These are phyloP conservation scores for Globisporangium cystogenes DNA, from an alignment of 352 stramenopile species.

Conservation along the genomic window DNA sequence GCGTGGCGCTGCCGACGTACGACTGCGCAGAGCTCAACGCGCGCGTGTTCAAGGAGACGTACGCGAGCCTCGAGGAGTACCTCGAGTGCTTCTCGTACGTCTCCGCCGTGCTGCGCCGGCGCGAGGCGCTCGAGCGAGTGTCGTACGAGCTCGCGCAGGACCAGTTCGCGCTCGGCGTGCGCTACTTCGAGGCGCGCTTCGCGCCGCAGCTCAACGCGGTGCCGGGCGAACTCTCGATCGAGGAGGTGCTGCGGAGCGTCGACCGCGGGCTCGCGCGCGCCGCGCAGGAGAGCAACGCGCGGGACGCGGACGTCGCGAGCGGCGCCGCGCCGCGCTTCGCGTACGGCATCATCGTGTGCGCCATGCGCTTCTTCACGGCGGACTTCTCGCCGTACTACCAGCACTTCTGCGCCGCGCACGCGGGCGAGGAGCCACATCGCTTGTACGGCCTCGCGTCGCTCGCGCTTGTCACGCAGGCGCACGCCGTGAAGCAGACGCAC, in stretches of 20 bases:
- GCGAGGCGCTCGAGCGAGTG: conserved; percentile 69
- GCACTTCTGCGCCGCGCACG: conserved; percentile 80
- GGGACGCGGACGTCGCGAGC: conserved; percentile 36
- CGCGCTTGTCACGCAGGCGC: conserved; percentile 74
- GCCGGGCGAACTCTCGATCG: conserved; percentile 52
- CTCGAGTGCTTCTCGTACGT: conserved; percentile 81
- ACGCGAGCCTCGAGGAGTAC: conserved; percentile 80
- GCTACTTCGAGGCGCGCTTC: conserved; percentile 87
- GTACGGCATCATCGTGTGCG: conserved; percentile 88
- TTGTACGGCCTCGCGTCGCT: conserved; percentile 82
- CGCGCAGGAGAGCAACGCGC: conserved; percentile 59
- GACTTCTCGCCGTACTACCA: conserved; percentile 80
- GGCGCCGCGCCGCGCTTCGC: conserved; percentile 58
- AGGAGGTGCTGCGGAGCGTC: conserved; percentile 69
- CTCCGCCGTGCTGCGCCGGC: conserved; percentile 52
- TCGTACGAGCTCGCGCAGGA: conserved; percentile 84
- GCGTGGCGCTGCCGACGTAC: conserved; percentile 71
- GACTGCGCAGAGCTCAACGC: conserved; percentile 47
- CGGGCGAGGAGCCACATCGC: conserved; percentile 58
- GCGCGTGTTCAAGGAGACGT: conserved; percentile 79
- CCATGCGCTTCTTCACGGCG: conserved; percentile 86
- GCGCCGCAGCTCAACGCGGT: conserved; percentile 76
- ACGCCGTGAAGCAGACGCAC: conserved; percentile 58
- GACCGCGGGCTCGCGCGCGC: conserved; percentile 56
- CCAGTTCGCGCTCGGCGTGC: conserved; percentile 67